These are phyloP conservation scores for Penicillium coprophilum DNA, from an alignment of 495 filamentous ascomycete genomes.

Conservation along the genomic window DNA sequence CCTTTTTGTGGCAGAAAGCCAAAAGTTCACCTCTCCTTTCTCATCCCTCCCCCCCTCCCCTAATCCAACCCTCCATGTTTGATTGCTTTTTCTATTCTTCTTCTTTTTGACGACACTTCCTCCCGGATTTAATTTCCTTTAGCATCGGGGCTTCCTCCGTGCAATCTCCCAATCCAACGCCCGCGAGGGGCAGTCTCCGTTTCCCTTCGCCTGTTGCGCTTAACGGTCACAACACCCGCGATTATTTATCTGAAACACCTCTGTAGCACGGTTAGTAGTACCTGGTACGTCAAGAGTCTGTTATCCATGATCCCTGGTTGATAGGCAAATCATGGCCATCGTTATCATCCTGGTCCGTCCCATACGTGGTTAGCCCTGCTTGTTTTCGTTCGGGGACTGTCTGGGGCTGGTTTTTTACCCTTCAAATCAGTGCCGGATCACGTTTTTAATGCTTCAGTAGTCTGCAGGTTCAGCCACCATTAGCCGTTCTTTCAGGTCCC, in stretches of 20 bases:
- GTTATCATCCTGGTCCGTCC: slow-evolving; percentile 12
- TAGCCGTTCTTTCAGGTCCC: slow-evolving; percentile 24
- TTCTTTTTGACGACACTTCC: background rate
- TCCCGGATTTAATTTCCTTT: slow-evolving; percentile 10
- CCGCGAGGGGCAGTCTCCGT: slow-evolving; percentile 31
- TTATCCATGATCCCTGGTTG: slow-evolving; percentile 10
- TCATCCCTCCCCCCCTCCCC: slow-evolving; percentile 1
- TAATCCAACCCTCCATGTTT: background rate
- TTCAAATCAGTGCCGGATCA: slow-evolving; percentile 15
- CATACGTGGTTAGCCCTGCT: slow-evolving; percentile 15
- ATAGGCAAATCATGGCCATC: background rate
- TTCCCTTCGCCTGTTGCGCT: slow-evolving; percentile 23
- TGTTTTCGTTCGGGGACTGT: background rate
- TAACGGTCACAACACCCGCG: slow-evolving; percentile 27
- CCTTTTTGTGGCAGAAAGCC: slow-evolving; percentile 3
- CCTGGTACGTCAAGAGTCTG: slow-evolving; percentile 16
- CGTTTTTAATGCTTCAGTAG: slow-evolving; percentile 16
- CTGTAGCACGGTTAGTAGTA: slow-evolving; percentile 13
- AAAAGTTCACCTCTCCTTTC: slow-evolving; percentile 11
- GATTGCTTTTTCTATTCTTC: slow-evolving; percentile 9
- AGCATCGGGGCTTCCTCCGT: background rate
- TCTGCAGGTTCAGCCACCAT: slow-evolving; percentile 24
- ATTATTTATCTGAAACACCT: slow-evolving; percentile 30
- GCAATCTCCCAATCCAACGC: slow-evolving; percentile 7
- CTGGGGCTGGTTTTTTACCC: slow-evolving; percentile 18